Evolutionary conservation across 2,329 filamentous ascomycete genomes (phyloP).

Genomic region (Xylariomycetidae sp.): DNA sequence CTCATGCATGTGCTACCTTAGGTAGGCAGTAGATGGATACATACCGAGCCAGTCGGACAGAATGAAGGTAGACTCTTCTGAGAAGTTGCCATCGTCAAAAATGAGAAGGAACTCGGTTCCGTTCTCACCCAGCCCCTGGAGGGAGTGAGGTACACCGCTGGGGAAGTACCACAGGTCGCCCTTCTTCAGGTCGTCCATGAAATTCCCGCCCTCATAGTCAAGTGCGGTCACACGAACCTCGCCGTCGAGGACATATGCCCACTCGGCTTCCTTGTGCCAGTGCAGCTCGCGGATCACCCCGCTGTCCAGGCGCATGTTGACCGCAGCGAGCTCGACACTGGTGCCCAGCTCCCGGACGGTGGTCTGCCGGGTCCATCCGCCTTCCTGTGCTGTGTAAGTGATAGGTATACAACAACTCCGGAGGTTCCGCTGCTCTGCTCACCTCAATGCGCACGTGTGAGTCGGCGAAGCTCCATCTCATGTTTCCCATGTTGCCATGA

Average conservation of each 20-base stretch:
- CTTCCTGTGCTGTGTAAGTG: constrained; percentile 46
- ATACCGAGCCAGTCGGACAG: constrained; percentile 65
- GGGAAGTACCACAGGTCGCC: constrained; percentile 82
- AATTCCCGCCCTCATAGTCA: constrained; percentile 69
- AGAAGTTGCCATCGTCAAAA: constrained; percentile 37
- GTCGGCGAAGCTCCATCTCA: constrained; percentile 66
- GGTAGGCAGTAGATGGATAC: too few species aligned
- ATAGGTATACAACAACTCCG: neutral
- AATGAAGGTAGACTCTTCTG: constrained; percentile 62
- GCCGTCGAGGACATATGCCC: constrained; percentile 69
- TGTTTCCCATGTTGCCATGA: constrained; percentile 62
- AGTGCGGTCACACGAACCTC: constrained; percentile 66
- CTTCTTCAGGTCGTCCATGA: constrained; percentile 69
- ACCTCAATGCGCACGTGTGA: constrained; percentile 60
- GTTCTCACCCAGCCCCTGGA: constrained; percentile 64
- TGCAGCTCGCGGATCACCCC: constrained; percentile 72
- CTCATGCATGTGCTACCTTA: too few species aligned
- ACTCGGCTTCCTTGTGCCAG: constrained; percentile 77
- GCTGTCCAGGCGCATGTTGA: constrained; percentile 71
- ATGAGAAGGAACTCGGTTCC: constrained; percentile 60
- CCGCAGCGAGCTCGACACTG: constrained; percentile 65
- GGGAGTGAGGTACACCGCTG: constrained; percentile 67
- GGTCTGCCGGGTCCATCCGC: constrained; percentile 71
- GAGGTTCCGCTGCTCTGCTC: constrained; percentile 10
- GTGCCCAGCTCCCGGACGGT: constrained; percentile 59